A percentile compares a stretch with the other conserved stretches of the same genome.
phyloP scores from a whole-genome alignment of 75 land plant genomes.

The Pinus taeda region DNA sequence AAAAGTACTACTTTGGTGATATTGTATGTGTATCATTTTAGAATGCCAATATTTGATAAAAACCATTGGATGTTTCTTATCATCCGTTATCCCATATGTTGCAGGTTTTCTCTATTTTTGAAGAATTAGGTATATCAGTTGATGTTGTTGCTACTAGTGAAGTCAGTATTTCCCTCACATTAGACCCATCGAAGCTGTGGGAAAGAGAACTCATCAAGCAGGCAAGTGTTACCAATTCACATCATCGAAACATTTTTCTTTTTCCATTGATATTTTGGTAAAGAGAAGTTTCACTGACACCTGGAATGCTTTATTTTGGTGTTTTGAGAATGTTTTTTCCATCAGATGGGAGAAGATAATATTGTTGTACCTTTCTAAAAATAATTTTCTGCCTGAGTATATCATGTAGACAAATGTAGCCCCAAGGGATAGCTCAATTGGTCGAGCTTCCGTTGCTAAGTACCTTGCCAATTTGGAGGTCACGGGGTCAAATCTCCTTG shows the following conservation, averaged over 20 bases:
- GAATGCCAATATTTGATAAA: no score
- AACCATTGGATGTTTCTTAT: not conserved
- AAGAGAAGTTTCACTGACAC: not conserved
- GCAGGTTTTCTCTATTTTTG: constrained; percentile 91
- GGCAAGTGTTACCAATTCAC: constrained; percentile 37
- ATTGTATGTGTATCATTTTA: no score
- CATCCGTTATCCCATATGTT: not conserved
- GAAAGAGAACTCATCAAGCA: constrained; percentile 90
- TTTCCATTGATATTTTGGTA: not conserved
- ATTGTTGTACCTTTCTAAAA: no score
- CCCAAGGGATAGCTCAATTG: no score
- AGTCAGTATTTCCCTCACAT: constrained; percentile 94
- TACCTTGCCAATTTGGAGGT: no score
- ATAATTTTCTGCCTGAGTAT: no score
- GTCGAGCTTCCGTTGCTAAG: no score
- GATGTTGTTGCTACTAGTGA: constrained; percentile 99
- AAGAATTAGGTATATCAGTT: constrained; percentile 88
- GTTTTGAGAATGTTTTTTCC: not conserved
- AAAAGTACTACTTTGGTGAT: no score
- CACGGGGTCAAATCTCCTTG: no score
- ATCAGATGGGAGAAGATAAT: not conserved
- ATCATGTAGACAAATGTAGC: no score
- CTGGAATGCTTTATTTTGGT: not conserved
- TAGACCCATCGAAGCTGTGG: constrained; percentile 96
- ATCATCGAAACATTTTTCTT: not conserved